phyloP scores from a whole-genome alignment of 2,329 filamentous ascomycete species.

The Fusarium bactridioides region DNA sequence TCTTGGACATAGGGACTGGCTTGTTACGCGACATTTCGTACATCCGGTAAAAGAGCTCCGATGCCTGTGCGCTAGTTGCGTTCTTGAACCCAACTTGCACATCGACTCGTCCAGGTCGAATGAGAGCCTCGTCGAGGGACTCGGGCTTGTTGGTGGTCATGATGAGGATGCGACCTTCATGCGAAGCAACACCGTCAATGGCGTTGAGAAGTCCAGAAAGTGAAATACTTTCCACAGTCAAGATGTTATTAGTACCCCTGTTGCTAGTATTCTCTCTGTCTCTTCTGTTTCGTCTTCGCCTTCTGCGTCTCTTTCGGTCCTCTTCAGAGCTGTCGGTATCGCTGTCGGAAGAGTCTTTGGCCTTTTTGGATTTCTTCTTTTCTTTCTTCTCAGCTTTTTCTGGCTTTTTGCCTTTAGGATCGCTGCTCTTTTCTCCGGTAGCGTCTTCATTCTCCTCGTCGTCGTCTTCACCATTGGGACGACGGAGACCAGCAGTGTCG shows the following conservation, averaged over 20 bases:
- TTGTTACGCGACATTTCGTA: conserved; percentile 55
- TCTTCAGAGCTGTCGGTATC: conserved; percentile 40
- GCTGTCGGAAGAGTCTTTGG: conserved; percentile 28
- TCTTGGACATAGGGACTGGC: conserved; percentile 4
- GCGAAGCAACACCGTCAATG: conserved; percentile 82
- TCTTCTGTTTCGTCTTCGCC: conserved; percentile 27
- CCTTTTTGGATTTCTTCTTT: conserved; percentile 44
- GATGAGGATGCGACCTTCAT: conserved; percentile 80
- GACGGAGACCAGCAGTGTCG: conserved; percentile 68
- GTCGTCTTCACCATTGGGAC: conserved; percentile 47
- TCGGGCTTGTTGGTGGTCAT: conserved; percentile 85
- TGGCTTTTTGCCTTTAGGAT: conserved; percentile 2
- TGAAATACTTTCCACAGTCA: conserved; percentile 62
- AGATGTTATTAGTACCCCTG: conserved; percentile 36
- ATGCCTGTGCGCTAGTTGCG: conserved; percentile 63
- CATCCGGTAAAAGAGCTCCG: conserved; percentile 68
- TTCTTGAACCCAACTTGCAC: conserved; percentile 71
- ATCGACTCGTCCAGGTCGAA: conserved; percentile 77
- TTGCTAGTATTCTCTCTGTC: conserved; percentile 24
- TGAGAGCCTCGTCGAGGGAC: conserved; percentile 75
- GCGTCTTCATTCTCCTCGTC: conserved; percentile 32
- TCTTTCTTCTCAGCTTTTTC: conserved; percentile 18
- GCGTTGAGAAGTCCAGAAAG: conserved; percentile 83
- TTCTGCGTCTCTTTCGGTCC: conserved; percentile 29
- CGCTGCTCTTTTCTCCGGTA: background rate